phyloP scores from a whole-genome alignment of 108 stramenopile genomes.

The Stephanodiscus triporus region DNA sequence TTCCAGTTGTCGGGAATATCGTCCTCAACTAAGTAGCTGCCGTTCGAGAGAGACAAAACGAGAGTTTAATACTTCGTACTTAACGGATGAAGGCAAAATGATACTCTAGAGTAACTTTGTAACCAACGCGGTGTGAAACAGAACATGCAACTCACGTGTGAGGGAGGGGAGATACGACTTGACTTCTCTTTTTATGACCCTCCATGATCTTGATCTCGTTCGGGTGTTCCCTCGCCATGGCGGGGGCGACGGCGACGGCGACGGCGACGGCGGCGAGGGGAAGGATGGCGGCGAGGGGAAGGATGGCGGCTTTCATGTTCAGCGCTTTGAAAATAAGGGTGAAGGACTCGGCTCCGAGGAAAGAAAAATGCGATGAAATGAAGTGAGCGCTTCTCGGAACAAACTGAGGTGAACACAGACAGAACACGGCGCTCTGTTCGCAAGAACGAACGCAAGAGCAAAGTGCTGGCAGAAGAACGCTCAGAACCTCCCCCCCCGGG shows the following conservation, averaged over 20 bases:
- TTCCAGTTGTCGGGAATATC: constrained; percentile 43
- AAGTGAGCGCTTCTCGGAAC: too few species aligned
- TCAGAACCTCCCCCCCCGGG: too few species aligned
- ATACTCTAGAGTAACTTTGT: not conserved
- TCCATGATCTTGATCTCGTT: constrained; percentile 47
- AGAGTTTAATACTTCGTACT: too few species aligned
- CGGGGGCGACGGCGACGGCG: constrained; percentile 7
- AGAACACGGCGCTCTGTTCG: too few species aligned
- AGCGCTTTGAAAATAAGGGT: not conserved
- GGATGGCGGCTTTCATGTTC: constrained; percentile 26
- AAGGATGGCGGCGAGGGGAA: constrained; percentile 18
- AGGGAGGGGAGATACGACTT: constrained; percentile 40
- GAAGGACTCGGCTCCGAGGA: not conserved
- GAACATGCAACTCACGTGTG: constrained; percentile 43
- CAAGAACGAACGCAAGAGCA: too few species aligned
- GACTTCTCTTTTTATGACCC: constrained; percentile 36
- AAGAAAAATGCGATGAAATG: too few species aligned
- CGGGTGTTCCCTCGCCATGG: constrained; percentile 17
- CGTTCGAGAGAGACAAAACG: not conserved
- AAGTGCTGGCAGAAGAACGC: too few species aligned
- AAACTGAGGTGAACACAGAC: too few species aligned
- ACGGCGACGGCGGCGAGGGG: constrained; percentile 21
- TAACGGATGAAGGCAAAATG: too few species aligned
- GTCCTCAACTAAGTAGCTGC: constrained; percentile 34
- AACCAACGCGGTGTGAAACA: not conserved